phyloP scores from a whole-genome alignment of 768 basidiomycete genomes.

The Lactarius sanguifluus region DNA sequence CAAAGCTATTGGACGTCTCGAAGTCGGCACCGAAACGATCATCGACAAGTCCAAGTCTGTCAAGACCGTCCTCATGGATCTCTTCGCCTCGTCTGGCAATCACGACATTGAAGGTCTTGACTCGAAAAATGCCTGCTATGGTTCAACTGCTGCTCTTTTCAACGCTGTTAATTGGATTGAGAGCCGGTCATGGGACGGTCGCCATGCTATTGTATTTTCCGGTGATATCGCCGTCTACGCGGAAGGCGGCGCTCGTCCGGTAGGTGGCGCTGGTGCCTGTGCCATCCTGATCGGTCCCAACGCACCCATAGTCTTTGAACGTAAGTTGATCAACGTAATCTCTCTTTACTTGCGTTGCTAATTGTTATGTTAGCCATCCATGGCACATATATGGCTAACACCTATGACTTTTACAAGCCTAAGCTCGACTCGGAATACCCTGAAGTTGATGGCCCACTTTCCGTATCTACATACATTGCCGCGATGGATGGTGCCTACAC shows the following conservation, averaged over 20 bases:
- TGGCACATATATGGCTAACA: constrained; percentile 96
- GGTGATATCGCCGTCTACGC: constrained; percentile 99
- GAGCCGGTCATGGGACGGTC: constrained; percentile 93
- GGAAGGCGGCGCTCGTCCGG: constrained; percentile 91
- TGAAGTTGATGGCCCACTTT: constrained; percentile 95
- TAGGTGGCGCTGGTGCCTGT: constrained; percentile 94
- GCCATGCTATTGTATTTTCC: constrained; percentile 94
- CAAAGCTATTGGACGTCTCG: constrained; percentile 93
- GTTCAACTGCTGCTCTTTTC: constrained; percentile 97
- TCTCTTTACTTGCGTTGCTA: neutral
- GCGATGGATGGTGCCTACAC: constrained; percentile 90
- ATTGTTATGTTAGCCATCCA: constrained; percentile 67
- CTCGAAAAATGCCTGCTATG: constrained; percentile 99
- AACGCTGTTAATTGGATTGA: constrained; percentile 99
- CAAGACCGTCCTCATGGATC: constrained; percentile 98
- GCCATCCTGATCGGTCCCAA: constrained; percentile 96
- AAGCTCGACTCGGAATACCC: constrained; percentile 94
- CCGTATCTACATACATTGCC: constrained; percentile 91
- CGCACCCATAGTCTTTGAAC: constrained; percentile 92
- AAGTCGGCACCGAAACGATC: constrained; percentile 98
- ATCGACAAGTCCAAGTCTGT: constrained; percentile 99
- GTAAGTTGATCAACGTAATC: constrained; percentile 52
- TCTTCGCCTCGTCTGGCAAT: constrained; percentile 91
- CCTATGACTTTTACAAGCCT: constrained; percentile 99
- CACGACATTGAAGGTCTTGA: constrained; percentile 98